A percentile compares a stretch with the other conserved stretches of the same genome.
phyloP scores from a whole-genome alignment of 345 rosid genomes.

The Aquilaria sinensis region DNA sequence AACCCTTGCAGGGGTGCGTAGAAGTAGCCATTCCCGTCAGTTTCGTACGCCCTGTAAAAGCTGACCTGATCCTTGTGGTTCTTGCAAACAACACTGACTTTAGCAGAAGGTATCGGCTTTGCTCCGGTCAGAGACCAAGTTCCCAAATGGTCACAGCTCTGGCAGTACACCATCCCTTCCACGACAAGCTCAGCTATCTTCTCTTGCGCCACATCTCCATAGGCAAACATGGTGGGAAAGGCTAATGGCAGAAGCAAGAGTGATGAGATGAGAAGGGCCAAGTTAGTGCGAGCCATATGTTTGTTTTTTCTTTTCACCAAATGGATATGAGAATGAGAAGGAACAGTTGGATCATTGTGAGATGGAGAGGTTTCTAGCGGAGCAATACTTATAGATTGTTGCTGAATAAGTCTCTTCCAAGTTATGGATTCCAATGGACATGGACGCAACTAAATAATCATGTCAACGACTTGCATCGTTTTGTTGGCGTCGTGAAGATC shows the following conservation, averaged over 20 bases:
- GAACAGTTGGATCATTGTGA: not conserved
- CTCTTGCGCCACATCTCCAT: slow-evolving; percentile 22
- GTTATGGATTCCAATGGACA: slow-evolving; percentile 15
- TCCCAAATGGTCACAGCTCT: slow-evolving; percentile 54
- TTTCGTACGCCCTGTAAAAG: slow-evolving; percentile 59
- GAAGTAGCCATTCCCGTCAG: slow-evolving; percentile 59
- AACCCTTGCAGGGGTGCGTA: slow-evolving; percentile 60
- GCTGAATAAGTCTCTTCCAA: not conserved
- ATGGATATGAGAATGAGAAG: not conserved
- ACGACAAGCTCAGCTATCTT: slow-evolving; percentile 46
- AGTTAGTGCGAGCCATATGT: slow-evolving; percentile 31
- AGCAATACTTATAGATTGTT: slow-evolving; percentile 15
- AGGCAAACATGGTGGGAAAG: slow-evolving; percentile 17
- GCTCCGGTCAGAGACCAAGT: slow-evolving; percentile 74
- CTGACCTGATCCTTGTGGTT: slow-evolving; percentile 44
- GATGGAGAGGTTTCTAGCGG: not conserved
- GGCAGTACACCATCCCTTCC: slow-evolving; percentile 89
- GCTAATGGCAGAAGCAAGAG: slow-evolving; percentile 18
- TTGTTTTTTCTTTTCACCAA: slow-evolving; percentile 7
- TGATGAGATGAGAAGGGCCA: slow-evolving; percentile 18
- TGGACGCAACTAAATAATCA: slow-evolving; percentile 26
- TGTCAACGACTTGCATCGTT: not conserved
- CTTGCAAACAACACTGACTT: slow-evolving; percentile 67
- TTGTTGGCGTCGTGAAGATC: slow-evolving; percentile 23
- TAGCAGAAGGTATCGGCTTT: slow-evolving; percentile 58